Conservation (phyloP, 2,329 filamentous ascomycete genomes). For the Aspergillus aculeatus region DNA sequence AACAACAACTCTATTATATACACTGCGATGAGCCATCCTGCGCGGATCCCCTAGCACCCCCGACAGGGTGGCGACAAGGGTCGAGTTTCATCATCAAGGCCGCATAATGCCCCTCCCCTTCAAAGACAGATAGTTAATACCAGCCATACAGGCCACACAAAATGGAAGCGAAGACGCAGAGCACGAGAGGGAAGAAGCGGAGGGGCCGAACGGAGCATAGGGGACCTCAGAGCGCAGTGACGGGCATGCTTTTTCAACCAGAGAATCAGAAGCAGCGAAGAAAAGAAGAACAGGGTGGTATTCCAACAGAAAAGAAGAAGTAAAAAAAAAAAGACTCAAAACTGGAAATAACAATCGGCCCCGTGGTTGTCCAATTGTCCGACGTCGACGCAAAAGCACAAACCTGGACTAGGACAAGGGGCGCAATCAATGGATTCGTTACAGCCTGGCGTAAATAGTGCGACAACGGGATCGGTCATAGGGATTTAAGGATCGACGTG, state of each 20-base stretch:
- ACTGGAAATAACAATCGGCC: slow-evolving; percentile 21
- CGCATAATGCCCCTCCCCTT: slow-evolving; percentile 17
- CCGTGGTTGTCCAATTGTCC: slow-evolving; percentile 7
- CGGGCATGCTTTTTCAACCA: slow-evolving; percentile 20
- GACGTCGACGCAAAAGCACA: too few relatives aligned
- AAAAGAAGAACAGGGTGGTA: slow-evolving; percentile 19
- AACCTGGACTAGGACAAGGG: slow-evolving; percentile 1
- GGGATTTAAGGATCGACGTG: slow-evolving; percentile 3
- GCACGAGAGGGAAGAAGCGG: neutral
- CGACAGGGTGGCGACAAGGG: slow-evolving; percentile 11
- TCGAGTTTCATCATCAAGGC: neutral
- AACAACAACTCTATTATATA: slow-evolving; percentile 32
- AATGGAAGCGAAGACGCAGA: slow-evolving; percentile 10
- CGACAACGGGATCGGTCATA: neutral
- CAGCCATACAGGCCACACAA: slow-evolving; percentile 16
- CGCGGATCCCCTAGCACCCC: slow-evolving; percentile 23
- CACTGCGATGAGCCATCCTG: slow-evolving; percentile 28
- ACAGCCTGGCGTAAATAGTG: slow-evolving; percentile 1
- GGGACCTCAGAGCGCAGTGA: neutral
- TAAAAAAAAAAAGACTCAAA: slow-evolving; percentile 18
- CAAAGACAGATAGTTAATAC: slow-evolving; percentile 12
- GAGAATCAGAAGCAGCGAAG: slow-evolving; percentile 6
- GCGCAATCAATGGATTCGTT: slow-evolving; percentile 6
- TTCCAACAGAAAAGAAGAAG: slow-evolving; percentile 13
- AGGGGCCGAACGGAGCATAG: slow-evolving; percentile 8